Evolutionary conservation across 495 filamentous ascomycete species (phyloP).

Genomic region (Talaromyces liani): DNA sequence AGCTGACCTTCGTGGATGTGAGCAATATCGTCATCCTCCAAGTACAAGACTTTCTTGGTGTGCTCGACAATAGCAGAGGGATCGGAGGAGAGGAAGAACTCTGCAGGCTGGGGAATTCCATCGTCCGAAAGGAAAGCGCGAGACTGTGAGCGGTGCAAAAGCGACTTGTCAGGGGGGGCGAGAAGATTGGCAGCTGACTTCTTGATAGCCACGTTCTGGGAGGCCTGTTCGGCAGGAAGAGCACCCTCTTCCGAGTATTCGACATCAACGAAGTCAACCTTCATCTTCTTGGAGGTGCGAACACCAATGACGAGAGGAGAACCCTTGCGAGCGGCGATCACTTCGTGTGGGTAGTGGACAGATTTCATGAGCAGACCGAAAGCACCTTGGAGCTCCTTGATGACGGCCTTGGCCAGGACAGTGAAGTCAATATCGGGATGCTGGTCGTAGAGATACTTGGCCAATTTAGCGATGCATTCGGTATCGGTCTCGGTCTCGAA

Average conservation of each 20-base stretch:
- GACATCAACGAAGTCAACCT: slow-evolving; percentile 99
- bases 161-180: slow-evolving; percentile 88
- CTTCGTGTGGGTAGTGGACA: slow-evolving; percentile 95
- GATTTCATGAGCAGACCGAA: slow-evolving; percentile 96
- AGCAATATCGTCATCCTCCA: slow-evolving; percentile 98
- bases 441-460: slow-evolving; percentile 96
- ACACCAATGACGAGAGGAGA: slow-evolving; percentile 95
- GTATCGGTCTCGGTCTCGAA: slow-evolving; percentile 99
- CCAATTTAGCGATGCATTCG: slow-evolving; percentile 96
- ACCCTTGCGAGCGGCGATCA: slow-evolving; percentile 95
- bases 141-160: slow-evolving; percentile 95
- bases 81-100: slow-evolving; percentile 98
- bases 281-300: slow-evolving; percentile 95
- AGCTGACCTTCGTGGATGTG: slow-evolving; percentile 98
- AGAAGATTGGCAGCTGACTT: slow-evolving; percentile 77
- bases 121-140: slow-evolving; percentile 98
- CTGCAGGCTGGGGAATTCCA: slow-evolving; percentile 92
- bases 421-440: slow-evolving; percentile 94
- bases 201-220: slow-evolving; percentile 94
- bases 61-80: slow-evolving; percentile 98
- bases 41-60: slow-evolving; percentile 99
- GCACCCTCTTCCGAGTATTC: slow-evolving; percentile 84
- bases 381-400: slow-evolving; percentile 95
- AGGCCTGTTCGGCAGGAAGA: slow-evolving; percentile 87
- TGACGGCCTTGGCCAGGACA: slow-evolving; percentile 90